These are phyloP conservation scores for Saturnispora zaruensis DNA, from an alignment of 805 yeast species.

Conservation along the genomic window DNA sequence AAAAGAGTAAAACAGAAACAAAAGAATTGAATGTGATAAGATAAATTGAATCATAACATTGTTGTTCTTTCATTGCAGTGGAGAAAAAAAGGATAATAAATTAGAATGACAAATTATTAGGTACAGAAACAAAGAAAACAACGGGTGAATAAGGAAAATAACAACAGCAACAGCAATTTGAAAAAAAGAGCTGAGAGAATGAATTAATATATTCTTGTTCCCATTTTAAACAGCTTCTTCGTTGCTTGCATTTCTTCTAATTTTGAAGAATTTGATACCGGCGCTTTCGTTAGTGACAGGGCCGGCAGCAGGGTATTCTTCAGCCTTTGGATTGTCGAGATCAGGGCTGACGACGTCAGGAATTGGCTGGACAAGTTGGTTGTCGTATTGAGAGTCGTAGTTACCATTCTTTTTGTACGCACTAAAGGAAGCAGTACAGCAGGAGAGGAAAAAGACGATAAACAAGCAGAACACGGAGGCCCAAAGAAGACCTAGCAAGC, in stretches of 20 bases:
- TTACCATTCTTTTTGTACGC: conserved; percentile 45
- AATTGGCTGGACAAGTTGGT: conserved; percentile 1
- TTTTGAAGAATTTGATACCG: conserved; percentile 72
- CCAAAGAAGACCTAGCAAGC: conserved; percentile 60
- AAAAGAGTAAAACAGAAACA: no score
- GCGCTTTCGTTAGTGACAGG: conserved; percentile 31
- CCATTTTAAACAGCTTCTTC: conserved; percentile 26
- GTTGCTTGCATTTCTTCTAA: conserved; percentile 45
- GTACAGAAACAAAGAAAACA: not conserved
- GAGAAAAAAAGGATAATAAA: not conserved
- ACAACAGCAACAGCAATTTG: not conserved
- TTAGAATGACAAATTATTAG: not conserved
- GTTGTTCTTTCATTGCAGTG: not conserved
- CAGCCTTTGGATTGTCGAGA: conserved; percentile 13
- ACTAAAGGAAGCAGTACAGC: conserved; percentile 40
- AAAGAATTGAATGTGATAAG: not conserved
- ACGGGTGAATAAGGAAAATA: not conserved
- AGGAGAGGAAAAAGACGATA: conserved; percentile 42
- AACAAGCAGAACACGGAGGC: conserved; percentile 50
- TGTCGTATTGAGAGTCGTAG: not conserved
- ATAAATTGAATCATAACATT: not conserved
- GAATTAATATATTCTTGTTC: not conserved
- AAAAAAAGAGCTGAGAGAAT: not conserved
- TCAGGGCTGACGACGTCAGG: conserved; percentile 11
- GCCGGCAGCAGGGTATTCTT: conserved; percentile 11